These are phyloP conservation scores for Quercus parvula DNA, from an alignment of 306 rosid species.

Conservation along the genomic window DNA sequence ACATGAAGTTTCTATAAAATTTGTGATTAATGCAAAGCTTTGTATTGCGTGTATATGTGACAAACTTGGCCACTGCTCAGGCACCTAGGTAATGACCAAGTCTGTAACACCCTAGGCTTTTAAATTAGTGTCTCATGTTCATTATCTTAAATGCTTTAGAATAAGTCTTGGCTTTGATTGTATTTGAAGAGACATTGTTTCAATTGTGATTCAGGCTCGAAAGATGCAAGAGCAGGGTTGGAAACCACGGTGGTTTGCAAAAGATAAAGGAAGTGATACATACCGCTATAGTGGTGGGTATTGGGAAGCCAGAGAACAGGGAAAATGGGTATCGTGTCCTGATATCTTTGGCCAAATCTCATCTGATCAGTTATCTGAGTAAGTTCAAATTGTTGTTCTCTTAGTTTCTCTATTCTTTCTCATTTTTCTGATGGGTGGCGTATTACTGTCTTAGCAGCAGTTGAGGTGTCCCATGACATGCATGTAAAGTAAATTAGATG, in stretches of 20 bases:
- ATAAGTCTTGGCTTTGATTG: not conserved
- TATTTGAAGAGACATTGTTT: slow-evolving; percentile 15
- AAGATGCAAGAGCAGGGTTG: slow-evolving; percentile 98
- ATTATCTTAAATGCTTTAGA: not conserved
- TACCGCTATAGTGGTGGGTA: slow-evolving; percentile 81
- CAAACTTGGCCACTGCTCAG: not conserved
- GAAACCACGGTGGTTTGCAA: slow-evolving; percentile 91
- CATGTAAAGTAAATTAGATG: slow-evolving; percentile 48
- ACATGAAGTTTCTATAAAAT: not conserved
- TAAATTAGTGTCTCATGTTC: not conserved
- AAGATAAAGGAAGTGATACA: slow-evolving; percentile 73
- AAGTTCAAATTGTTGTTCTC: slow-evolving; percentile 23
- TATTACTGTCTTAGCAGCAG: slow-evolving; percentile 21
- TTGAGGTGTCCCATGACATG: slow-evolving; percentile 32
- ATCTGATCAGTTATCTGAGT: slow-evolving; percentile 64
- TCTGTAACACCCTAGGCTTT: not conserved
- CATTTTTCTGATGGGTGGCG: slow-evolving; percentile 32
- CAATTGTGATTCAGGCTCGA: slow-evolving; percentile 63
- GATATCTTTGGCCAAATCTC: slow-evolving; percentile 86
- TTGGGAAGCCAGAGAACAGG: slow-evolving; percentile 79
- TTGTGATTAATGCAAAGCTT: not conserved
- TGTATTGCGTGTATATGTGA: not conserved
- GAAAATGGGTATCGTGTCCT: slow-evolving; percentile 88
- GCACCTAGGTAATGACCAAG: not conserved
- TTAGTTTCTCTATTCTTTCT: slow-evolving; percentile 29